Percentiles rank a stretch among this genome's conserved stretches.
Conservation (phyloP, 495 filamentous ascomycete species). For the Saxispiralis lemnorum region DNA sequence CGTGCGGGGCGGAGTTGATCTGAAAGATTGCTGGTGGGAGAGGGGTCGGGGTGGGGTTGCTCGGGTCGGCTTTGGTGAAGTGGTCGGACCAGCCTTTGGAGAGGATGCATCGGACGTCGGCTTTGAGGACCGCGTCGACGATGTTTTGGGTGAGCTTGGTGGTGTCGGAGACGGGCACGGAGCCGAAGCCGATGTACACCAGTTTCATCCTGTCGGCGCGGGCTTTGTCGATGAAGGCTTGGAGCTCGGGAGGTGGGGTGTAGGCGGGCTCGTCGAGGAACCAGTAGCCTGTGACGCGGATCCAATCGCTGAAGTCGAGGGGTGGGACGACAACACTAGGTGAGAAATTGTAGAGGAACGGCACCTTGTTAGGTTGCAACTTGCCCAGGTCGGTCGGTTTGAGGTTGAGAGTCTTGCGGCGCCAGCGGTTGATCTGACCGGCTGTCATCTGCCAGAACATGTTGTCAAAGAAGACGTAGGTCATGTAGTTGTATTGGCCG, state of each 20-base stretch:
- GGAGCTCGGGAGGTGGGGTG: constrained; percentile 56
- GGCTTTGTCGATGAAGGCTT: constrained; percentile 63
- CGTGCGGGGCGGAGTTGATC: constrained; percentile 83
- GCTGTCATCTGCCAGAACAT: constrained; percentile 92
- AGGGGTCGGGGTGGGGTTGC: no score
- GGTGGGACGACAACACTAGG: constrained; percentile 82
- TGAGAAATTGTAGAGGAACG: constrained; percentile 94
- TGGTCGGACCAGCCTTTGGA: constrained; percentile 99
- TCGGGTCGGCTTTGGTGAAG: constrained; percentile 19
- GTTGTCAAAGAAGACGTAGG: constrained; percentile 93
- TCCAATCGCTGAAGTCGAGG: constrained; percentile 93
- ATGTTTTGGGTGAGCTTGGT: constrained; percentile 74
- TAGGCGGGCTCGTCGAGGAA: constrained; percentile 76
- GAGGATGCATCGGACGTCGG: constrained; percentile 85
- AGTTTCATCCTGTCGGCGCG: constrained; percentile 71
- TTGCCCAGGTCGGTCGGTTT: constrained; percentile 73
- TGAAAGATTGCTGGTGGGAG: constrained; percentile 68
- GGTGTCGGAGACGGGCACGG: constrained; percentile 85
- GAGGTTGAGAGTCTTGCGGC: constrained; percentile 59
- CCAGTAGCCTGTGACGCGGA: constrained; percentile 93
- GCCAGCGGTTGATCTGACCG: constrained; percentile 83
- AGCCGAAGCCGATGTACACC: constrained; percentile 93
- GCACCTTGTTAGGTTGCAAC: constrained; percentile 87
- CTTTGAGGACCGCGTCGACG: constrained; percentile 75
- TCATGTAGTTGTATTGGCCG: constrained; percentile 83